Evolutionary conservation across 1,284 basidiomycete species (phyloP).

Genomic region (Sporisorium iseilematis-ciliati): DNA sequence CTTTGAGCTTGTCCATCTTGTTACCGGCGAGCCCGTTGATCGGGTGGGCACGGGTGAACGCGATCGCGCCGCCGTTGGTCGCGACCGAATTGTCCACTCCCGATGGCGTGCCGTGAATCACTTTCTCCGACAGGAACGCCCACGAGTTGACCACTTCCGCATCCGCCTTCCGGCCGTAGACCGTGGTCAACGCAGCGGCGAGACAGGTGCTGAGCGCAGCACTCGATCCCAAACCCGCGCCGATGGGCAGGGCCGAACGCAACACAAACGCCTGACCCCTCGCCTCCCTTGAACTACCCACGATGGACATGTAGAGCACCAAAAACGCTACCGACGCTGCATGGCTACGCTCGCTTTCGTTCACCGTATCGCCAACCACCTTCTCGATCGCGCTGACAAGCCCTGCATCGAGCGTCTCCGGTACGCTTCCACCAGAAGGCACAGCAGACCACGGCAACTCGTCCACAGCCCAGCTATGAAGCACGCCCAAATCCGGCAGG

Average conservation of each 20-base stretch:
- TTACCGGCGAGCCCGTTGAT: slow-evolving; percentile 73
- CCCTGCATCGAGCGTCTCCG: slow-evolving; percentile 71
- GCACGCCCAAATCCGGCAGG: slow-evolving; percentile 85
- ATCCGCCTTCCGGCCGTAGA: slow-evolving; percentile 74
- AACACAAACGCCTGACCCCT: slow-evolving; percentile 82
- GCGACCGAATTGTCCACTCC: slow-evolving; percentile 97
- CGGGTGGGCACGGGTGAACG: slow-evolving; percentile 86
- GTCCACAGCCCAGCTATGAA: slow-evolving; percentile 81
- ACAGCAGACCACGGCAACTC: slow-evolving; percentile 87
- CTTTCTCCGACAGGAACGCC: slow-evolving; percentile 95
- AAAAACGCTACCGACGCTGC: slow-evolving; percentile 86
- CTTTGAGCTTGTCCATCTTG: slow-evolving; percentile 86
- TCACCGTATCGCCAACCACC: slow-evolving; percentile 54
- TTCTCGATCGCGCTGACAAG: slow-evolving; percentile 53
- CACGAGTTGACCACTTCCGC: slow-evolving; percentile 79
- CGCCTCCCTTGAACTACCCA: slow-evolving; percentile 73
- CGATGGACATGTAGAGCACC: slow-evolving; percentile 90
- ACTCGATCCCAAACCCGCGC: slow-evolving; percentile 97
- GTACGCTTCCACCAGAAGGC: slow-evolving; percentile 72
- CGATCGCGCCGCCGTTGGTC: slow-evolving; percentile 91
- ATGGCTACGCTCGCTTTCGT: slow-evolving; percentile 69
- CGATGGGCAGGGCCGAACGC: slow-evolving; percentile 94
- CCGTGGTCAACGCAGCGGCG: slow-evolving; percentile 80
- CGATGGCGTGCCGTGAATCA: slow-evolving; percentile 96
- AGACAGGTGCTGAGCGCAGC: slow-evolving; percentile 93